phyloP scores from a whole-genome alignment of 2,329 filamentous ascomycete genomes.

The Grosmannia penicillata region DNA sequence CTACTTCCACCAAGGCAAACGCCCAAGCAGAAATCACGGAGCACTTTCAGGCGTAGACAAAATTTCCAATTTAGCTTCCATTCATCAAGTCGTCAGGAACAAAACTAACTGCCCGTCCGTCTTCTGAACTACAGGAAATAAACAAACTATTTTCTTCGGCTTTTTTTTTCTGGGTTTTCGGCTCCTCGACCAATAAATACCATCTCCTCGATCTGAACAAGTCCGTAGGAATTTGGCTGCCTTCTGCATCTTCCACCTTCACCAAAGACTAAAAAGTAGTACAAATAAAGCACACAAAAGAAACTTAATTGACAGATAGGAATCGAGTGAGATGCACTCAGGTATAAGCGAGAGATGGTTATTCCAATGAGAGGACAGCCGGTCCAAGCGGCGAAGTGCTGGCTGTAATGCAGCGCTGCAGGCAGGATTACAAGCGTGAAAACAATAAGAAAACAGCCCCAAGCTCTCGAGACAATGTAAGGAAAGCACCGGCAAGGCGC shows the following conservation, averaged over 20 bases:
- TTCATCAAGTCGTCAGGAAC: not conserved
- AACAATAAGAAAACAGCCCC: conserved; percentile 1
- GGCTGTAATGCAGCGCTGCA: not conserved
- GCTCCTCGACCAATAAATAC: not conserved
- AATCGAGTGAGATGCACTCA: conserved; percentile 1
- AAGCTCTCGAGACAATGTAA: not conserved
- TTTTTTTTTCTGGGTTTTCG: conserved; percentile 1
- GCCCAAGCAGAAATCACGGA: too few relatives aligned
- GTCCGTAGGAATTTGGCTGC: not conserved
- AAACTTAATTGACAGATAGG: too few relatives aligned
- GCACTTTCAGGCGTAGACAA: not conserved
- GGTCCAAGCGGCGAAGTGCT: not conserved
- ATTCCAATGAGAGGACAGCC: not conserved
- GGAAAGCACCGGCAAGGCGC: not conserved
- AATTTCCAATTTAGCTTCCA: not conserved
- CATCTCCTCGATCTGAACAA: not conserved
- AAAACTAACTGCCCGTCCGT: not conserved
- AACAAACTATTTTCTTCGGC: not conserved
- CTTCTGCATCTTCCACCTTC: not conserved
- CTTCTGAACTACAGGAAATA: not conserved
- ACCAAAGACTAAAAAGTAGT: not conserved
- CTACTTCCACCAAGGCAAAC: too few relatives aligned
- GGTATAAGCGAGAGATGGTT: conserved; percentile 1
- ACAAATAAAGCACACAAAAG: not conserved
- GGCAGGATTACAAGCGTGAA: not conserved